Evolutionary conservation across 1,284 basidiomycete species (phyloP).

Genomic region (Afroboletus lepidellus): DNA sequence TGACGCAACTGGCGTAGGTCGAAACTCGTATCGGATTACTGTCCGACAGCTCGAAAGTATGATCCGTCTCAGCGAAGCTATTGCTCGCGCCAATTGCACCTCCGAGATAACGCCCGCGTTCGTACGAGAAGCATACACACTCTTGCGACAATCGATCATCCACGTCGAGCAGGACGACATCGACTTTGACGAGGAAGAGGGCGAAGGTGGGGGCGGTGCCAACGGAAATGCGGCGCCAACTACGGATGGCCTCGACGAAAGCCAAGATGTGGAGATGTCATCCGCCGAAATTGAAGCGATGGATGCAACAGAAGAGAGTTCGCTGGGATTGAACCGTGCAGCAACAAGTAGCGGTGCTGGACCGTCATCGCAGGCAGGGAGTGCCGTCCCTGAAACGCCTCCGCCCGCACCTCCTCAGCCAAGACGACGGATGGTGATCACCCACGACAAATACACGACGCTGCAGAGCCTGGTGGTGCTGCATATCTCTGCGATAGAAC

Average conservation of each 20-base stretch:
- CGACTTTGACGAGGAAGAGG: conserved; percentile 94
- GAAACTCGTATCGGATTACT: conserved; percentile 94
- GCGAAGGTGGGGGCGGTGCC: conserved; percentile 52
- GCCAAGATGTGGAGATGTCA: conserved; percentile 65
- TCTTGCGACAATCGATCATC: conserved; percentile 96
- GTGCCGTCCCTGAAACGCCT: conserved; percentile 36
- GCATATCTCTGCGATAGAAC: conserved; percentile 79
- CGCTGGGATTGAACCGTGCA: conserved; percentile 40
- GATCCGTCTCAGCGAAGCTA: conserved; percentile 96
- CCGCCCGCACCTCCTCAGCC: conserved; percentile 37
- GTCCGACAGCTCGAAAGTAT: conserved; percentile 96
- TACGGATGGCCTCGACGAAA: conserved; percentile 42
- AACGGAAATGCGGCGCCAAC: conserved; percentile 30
- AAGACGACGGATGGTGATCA: conserved; percentile 86
- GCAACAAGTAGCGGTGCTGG: conserved; percentile 34
- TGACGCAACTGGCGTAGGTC: conserved; percentile 83
- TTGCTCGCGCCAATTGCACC: conserved; percentile 95
- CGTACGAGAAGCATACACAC: conserved; percentile 92
- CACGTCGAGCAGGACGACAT: conserved; percentile 99
- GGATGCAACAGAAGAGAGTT: conserved; percentile 59
- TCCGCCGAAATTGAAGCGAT: conserved; percentile 54
- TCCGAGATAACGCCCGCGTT: conserved; percentile 91
- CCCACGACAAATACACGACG: conserved; percentile 92
- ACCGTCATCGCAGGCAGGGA: conserved; percentile 39
- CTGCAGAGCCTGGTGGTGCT: conserved; percentile 88